Conservation (phyloP, 2,329 filamentous ascomycete genomes). For the Rhynchosporium agropyri region DNA sequence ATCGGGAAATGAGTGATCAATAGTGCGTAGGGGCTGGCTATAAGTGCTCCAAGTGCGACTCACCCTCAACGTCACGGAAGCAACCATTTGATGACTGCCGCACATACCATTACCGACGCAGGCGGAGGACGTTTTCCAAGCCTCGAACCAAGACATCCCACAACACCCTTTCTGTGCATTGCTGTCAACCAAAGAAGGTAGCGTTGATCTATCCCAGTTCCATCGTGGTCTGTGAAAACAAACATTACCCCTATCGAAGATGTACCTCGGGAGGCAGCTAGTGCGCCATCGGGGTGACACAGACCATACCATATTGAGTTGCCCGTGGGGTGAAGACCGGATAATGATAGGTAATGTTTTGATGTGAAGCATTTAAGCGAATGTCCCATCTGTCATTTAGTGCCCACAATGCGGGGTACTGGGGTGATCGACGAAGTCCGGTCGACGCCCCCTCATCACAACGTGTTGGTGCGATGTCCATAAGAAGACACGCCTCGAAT, state of each 20-base stretch:
- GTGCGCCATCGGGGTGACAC: too few relatives aligned
- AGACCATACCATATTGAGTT: neutral
- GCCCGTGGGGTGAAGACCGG: neutral
- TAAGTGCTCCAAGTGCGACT: neutral
- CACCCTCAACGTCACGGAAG: neutral
- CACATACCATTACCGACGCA: neutral
- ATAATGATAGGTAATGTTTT: neutral
- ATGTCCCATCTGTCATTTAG: neutral
- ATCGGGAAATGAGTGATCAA: neutral
- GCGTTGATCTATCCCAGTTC: too few relatives aligned
- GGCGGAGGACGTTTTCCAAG: neutral
- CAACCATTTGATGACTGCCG: neutral
- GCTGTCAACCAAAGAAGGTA: too few relatives aligned
- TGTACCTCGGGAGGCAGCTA: too few relatives aligned
- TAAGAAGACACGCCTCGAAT: too few relatives aligned
- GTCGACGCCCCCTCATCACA: neutral
- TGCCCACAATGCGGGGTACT: neutral
- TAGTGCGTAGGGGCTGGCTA: neutral
- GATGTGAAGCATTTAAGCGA: neutral
- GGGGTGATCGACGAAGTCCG: neutral
- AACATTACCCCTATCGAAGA: too few relatives aligned
- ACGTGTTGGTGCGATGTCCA: too few relatives aligned
- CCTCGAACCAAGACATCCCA: neutral
- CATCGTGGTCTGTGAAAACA: too few relatives aligned
- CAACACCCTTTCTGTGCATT: too few relatives aligned